A percentile compares a stretch with the other conserved stretches of the same genome.
Evolutionary conservation across 805 yeast genomes (phyloP).

Genomic region (Wickerhamiella occidentalis): DNA sequence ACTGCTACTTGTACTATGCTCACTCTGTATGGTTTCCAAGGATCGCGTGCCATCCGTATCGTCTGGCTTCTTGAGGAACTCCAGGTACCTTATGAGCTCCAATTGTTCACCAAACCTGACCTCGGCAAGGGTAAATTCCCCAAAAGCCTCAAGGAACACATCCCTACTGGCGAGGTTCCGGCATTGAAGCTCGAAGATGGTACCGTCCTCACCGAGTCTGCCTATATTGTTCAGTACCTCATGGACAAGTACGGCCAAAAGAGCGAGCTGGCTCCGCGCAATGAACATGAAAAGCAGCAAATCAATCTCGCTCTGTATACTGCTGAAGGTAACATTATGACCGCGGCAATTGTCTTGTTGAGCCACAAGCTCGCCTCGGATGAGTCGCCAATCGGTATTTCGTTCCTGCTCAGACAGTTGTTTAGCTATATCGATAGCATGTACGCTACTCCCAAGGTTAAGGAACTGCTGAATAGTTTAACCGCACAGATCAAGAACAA

Average conservation of each 20-base stretch:
- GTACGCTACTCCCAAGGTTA: conserved; percentile 1
- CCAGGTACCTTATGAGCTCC: not conserved
- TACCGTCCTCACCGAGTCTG: not conserved
- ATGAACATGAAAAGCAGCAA: not conserved
- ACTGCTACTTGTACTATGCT: too few species aligned
- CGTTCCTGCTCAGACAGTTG: not conserved
- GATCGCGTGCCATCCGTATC: conserved; percentile 4
- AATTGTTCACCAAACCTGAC: not conserved
- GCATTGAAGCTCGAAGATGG: conserved; percentile 1
- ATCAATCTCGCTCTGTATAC: not conserved
- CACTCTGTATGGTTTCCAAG: conserved; percentile 2
- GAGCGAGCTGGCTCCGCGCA: not conserved
- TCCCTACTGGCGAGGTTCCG: conserved; percentile 1
- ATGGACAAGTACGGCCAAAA: not conserved
- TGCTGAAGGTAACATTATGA: conserved; percentile 5
- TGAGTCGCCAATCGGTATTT: not conserved
- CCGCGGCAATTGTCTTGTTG: not conserved
- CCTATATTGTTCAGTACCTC: not conserved
- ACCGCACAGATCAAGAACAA: not conserved
- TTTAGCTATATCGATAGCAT: not conserved
- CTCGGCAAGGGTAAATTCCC: not conserved
- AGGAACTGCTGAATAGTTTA: not conserved
- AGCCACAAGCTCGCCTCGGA: not conserved
- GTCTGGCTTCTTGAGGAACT: conserved; percentile 6
- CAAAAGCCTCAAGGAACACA: not conserved